Evolutionary conservation across 768 basidiomycete genomes (phyloP), one percentile per base, ranked within the genome.

Genomic region (Pleurotus cornucopiae): DNA sequence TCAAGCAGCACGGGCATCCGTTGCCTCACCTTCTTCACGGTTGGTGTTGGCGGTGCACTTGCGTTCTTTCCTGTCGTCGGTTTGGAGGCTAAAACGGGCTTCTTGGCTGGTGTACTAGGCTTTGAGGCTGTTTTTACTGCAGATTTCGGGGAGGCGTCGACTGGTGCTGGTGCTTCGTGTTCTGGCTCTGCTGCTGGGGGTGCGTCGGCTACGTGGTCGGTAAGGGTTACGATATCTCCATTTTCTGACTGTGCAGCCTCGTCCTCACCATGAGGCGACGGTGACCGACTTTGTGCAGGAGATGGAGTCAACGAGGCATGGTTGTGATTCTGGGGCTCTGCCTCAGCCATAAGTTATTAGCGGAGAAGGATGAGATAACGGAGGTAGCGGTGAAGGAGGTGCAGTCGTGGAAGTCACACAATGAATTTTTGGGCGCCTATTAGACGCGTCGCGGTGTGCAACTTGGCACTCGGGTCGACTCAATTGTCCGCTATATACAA

Each of bases 21-120:
- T 39, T 39, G 37, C 40, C 65, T 54, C 44, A 86, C 90, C 80
- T 86, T 90, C 74, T 88, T 91, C 46, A 85, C 85, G 7, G 76
- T 67, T 55, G 82, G 77, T 16, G 83, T 80, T 41, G 80, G 69
- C 34, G 82, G 76, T 30, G 71, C 73, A 61, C 71, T 73, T 20
- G 73, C 57, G 30, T 34, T 34, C 71, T 83, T 87, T 49, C 68
- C 71, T 21, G 73, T 62, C 41, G 72, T 60, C 56, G 75, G 65
- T 65, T 77, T 83, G 57, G 71, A 72, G 44, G 73, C 23, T 41
- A 39, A 39, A n/a, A 14, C 48, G 21, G 16, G 51, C 66, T 54
- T 66, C 45, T 25, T 20, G 13, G 51, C 56, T 25, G 47, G 46
- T 16, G 45, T 43, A 34, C 37, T 11, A 41, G 63, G 44, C 39